These are phyloP conservation scores for Candida sphagnicola DNA, from an alignment of 805 yeast species.

Conservation along the genomic window DNA sequence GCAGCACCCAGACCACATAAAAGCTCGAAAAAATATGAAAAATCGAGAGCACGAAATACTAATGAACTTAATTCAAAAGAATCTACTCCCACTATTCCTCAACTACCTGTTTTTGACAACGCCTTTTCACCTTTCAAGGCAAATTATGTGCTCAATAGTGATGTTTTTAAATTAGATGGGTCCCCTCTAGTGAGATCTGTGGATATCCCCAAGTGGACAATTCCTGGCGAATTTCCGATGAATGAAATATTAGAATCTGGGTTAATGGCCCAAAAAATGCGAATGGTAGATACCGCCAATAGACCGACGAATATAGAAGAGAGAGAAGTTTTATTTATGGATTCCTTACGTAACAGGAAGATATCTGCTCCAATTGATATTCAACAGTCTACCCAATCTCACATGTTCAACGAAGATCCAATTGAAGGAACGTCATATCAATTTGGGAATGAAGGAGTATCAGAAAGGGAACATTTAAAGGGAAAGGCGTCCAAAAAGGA, in stretches of 20 bases:
- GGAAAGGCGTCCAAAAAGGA: neutral
- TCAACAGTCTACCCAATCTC: slow-evolving; percentile 2
- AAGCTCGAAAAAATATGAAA: neutral
- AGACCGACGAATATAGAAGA: neutral
- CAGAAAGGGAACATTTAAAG: neutral
- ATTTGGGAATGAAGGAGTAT: neutral
- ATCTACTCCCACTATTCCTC: neutral
- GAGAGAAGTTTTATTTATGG: too few species aligned
- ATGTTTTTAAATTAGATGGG: too few species aligned
- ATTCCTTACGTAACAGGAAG: neutral
- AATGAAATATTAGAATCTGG: neutral
- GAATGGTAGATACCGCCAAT: neutral
- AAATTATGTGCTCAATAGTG: too few species aligned
- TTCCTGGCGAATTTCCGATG: neutral
- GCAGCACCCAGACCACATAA: neutral
- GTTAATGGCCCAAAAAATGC: neutral
- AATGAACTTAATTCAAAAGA: neutral
- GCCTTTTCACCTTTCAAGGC: neutral
- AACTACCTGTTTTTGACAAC: neutral
- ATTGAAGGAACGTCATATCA: neutral
- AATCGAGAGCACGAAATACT: neutral
- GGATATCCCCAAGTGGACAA: neutral
- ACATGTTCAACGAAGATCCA: neutral
- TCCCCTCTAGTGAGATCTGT: too few species aligned
- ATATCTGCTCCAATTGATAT: slow-evolving; percentile 1